These are phyloP conservation scores for Lachancea kluyveri DNA, from an alignment of 805 yeast species.

Conservation along the genomic window DNA sequence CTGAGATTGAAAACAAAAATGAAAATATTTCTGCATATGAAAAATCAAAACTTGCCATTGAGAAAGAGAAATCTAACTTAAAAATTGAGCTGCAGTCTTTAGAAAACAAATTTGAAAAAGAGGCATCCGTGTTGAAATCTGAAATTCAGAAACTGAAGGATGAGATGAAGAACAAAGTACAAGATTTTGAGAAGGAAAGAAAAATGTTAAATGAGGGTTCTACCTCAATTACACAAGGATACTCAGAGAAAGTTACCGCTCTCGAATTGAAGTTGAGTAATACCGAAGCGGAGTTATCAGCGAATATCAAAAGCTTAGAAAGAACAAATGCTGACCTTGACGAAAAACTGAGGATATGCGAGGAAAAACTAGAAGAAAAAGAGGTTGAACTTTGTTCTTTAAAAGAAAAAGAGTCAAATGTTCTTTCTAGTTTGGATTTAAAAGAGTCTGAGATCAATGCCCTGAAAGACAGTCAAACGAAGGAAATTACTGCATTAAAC, in stretches of 20 bases:
- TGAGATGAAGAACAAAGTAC: conserved; percentile 33
- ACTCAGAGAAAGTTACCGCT: conserved; percentile 27
- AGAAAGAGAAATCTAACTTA: background rate
- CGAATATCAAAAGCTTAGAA: conserved; percentile 2
- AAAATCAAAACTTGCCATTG: too few species aligned
- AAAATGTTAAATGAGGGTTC: conserved; percentile 42
- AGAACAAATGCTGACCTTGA: conserved; percentile 4
- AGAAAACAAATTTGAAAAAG: conserved; percentile 4
- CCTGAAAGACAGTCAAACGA: too few species aligned
- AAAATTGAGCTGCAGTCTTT: too few species aligned
- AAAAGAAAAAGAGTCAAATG: too few species aligned
- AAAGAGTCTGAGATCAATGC: too few species aligned
- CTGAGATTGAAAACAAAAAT: too few species aligned
- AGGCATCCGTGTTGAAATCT: too few species aligned
- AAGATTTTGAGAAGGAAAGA: conserved; percentile 47
- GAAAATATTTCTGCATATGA: too few species aligned
- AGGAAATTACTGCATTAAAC: conserved; percentile 1
- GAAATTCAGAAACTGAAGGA: conserved; percentile 27
- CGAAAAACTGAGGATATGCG: background rate
- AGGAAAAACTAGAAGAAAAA: background rate
- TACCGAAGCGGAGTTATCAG: background rate
- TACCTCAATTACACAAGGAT: conserved; percentile 42
- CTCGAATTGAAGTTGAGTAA: conserved; percentile 9
- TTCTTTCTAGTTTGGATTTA: too few species aligned
- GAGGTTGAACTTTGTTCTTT: background rate